A percentile compares a stretch with the other conserved stretches of the same genome.
Evolutionary conservation across 768 basidiomycete genomes (phyloP).

Genomic region (Xerocomellus intermedius): DNA sequence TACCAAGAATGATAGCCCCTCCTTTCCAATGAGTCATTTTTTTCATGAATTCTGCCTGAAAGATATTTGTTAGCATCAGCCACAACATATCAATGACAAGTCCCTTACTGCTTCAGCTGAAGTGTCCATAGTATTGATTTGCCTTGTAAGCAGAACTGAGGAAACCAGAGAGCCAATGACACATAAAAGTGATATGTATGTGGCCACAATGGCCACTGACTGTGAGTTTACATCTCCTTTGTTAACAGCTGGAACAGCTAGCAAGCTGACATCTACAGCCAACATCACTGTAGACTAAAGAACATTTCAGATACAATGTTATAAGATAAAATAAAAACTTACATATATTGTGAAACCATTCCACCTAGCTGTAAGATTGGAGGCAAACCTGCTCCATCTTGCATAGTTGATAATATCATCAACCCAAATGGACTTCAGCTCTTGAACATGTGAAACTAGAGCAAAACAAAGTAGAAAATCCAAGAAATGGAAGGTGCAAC

Average conservation of each 20-base stretch:
- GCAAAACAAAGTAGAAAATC: neutral
- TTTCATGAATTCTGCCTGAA: neutral
- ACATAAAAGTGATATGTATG: neutral
- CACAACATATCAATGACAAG: neutral
- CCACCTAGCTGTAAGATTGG: neutral
- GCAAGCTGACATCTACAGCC: neutral
- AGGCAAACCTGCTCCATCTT: neutral
- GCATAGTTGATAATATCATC: neutral
- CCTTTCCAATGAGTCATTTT: neutral
- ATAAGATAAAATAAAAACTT: neutral
- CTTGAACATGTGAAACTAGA: neutral
- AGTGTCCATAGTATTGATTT: neutral
- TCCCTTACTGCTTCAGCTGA: neutral
- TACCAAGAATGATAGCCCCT: neutral
- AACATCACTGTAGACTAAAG: conserved; percentile 1
- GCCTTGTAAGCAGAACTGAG: neutral
- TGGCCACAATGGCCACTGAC: neutral
- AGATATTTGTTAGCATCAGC: neutral
- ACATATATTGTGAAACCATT: neutral
- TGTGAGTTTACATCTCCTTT: neutral
- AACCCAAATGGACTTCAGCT: neutral
- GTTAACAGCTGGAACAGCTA: neutral
- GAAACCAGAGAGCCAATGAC: neutral
- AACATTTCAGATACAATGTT: neutral
- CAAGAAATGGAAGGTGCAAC: neutral